Evolutionary conservation across 306 rosid genomes (phyloP).

Genomic region (cucumber (Cucumis sativus)): DNA sequence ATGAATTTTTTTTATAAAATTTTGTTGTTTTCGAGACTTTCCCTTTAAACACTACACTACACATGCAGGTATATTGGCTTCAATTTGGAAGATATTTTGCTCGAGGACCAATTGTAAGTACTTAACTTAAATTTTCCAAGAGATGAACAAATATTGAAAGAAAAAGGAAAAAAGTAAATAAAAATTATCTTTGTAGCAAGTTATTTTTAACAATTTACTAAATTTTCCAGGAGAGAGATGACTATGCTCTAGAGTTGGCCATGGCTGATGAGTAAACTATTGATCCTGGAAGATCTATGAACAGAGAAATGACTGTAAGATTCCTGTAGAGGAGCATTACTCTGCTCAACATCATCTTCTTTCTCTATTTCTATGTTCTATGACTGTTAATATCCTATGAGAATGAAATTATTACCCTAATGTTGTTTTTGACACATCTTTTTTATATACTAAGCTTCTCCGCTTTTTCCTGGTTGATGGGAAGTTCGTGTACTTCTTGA

Average conservation of each 20-base stretch:
- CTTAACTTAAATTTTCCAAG: neutral
- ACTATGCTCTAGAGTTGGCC: slow-evolving; percentile 95
- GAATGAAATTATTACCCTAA: neutral
- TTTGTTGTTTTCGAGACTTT: neutral
- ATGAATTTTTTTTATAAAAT: neutral
- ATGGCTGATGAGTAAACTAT: slow-evolving; percentile 66
- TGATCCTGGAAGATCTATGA: neutral
- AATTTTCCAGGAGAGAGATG: slow-evolving; percentile 84
- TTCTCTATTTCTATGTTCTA: neutral
- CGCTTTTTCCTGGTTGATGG: neutral
- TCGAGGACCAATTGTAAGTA: slow-evolving; percentile 84
- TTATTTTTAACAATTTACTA: slow-evolving; percentile 11
- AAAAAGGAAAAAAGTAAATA: neutral
- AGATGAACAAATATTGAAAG: neutral
- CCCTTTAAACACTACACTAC: slow-evolving; percentile 3
- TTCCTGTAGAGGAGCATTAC: slow-evolving; percentile 3
- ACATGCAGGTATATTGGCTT: slow-evolving; percentile 92
- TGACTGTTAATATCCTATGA: neutral
- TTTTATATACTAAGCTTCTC: neutral
- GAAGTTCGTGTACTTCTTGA: neutral
- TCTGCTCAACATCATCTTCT: slow-evolving; percentile 5
- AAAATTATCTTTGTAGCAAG: neutral
- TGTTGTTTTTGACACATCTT: neutral
- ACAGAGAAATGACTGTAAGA: neutral
- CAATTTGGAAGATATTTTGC: slow-evolving; percentile 98